Evolutionary conservation across 192 early-diverging fungal genomes (phyloP), one percentile per base, ranked within the genome.

Genomic region (Coemansia sp.): DNA sequence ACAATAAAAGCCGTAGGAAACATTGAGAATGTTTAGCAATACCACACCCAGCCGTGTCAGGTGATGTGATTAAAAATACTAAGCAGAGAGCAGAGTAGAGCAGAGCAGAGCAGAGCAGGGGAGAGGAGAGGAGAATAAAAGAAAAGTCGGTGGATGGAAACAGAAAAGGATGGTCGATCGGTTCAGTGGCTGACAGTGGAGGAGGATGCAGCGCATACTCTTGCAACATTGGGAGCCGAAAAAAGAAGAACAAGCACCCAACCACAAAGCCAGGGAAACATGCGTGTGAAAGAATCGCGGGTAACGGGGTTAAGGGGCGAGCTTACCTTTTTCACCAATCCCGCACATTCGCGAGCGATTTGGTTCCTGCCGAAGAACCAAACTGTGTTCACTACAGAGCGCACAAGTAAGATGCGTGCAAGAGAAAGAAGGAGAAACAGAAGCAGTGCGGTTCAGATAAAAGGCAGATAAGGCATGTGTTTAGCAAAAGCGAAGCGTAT

Each of bases 281-380:
- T 39, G 49, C 39, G 10, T 65, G 32, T 48, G 50, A 65, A n/a
- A 45, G 45, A 25, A 54, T 22, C 51, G 22, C 32, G 32, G 25
- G 51, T 9, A 54, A 10, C 51, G 51, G 32, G 32, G 57, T 59
- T 16, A 65, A 37, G 63, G 63, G 63, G 41, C 32, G 39, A 37
- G 54, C 84, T 72, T 87, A 91, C 92, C 93, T 87, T 96, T 96
- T 72, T 94, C 95, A 66, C 92, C 92, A 74, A 94, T 92, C 63
- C 95, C 92, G 74, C 95, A 96, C 87, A 95, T 91, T 65, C 95
- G 86, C 17, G 92, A 92, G 84, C 93, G 94, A 73, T 91, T 89
- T 41, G 95, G 95, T 84, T 95, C 89, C 74, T 96, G 95, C 10
- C 90, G 84, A 19, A 95, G 84, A 59, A 89, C 85, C 37, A 94